Evolutionary conservation across 2,329 filamentous ascomycete species (phyloP).

Genomic region (Arthrocladium fulminans): DNA sequence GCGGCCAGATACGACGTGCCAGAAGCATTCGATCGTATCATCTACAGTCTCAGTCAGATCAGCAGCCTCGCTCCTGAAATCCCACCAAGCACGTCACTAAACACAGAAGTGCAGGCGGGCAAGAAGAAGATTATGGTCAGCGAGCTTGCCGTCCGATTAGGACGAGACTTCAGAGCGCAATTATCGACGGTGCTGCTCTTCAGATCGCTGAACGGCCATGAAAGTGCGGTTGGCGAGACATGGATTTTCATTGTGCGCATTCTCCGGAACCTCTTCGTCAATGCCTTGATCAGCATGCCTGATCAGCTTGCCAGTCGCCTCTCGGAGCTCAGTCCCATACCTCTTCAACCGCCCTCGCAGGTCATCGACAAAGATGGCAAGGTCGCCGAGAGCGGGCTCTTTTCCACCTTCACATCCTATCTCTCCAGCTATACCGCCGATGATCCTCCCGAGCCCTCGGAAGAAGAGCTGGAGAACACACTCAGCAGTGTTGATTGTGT

Average conservation of each 20-base stretch:
- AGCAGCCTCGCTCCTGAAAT: conserved; percentile 71
- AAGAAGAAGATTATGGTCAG: conserved; percentile 97
- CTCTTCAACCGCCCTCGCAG: conserved; percentile 81
- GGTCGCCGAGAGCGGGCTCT: conserved; percentile 69
- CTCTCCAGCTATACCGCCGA: conserved; percentile 98
- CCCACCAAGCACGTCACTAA: conserved; percentile 74
- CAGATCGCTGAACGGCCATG: conserved; percentile 78
- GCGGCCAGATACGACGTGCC: conserved; percentile 73
- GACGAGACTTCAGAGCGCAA: conserved; percentile 85
- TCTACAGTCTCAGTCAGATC: conserved; percentile 83
- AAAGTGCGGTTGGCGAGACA: conserved; percentile 59
- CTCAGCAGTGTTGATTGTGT: conserved; percentile 91
- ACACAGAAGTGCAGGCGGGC: conserved; percentile 81
- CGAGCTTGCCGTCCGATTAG: conserved; percentile 91
- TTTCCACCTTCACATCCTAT: conserved; percentile 91
- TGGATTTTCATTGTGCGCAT: conserved; percentile 67
- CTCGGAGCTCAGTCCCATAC: conserved; percentile 64
- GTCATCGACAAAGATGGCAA: conserved; percentile 81
- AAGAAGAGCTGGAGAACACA: conserved; percentile 93
- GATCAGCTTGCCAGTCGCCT: conserved; percentile 39
- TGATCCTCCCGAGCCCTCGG: conserved; percentile 92
- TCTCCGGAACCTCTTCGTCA: conserved; percentile 91
- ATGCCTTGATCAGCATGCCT: conserved; percentile 68
- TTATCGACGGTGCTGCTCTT: conserved; percentile 93
- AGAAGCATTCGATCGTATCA: conserved; percentile 84